phyloP scores from a whole-genome alignment of 306 rosid species.

The Glycine latifolia region DNA sequence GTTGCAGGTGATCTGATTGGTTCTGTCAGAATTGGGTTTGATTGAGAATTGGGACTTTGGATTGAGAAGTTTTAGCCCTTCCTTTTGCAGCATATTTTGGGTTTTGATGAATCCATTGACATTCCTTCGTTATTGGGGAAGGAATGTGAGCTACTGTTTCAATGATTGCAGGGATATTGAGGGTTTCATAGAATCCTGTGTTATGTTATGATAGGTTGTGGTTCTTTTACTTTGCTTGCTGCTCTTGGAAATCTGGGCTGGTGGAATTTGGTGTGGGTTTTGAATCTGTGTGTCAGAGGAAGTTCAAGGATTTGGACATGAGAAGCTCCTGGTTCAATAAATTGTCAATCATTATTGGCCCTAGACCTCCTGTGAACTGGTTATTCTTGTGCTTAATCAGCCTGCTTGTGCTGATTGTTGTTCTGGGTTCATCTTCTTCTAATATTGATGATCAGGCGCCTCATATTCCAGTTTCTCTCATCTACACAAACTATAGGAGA shows the following conservation, averaged over 20 bases:
- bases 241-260: constrained; percentile 58
- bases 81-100: constrained; percentile 2
- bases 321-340: constrained; percentile 80
- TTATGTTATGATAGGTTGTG: constrained; percentile 56
- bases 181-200: constrained; percentile 50
- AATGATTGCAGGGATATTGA: constrained; percentile 51
- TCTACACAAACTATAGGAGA: constrained; percentile 78
- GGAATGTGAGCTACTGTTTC: constrained; percentile 56
- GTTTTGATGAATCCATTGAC: constrained; percentile 26
- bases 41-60: constrained; percentile 19
- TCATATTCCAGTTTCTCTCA: constrained; percentile 54
- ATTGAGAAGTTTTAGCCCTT: not conserved
- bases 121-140: constrained; percentile 47
- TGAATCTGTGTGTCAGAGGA: constrained; percentile 40
- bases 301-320: constrained; percentile 70
- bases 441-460: constrained; percentile 57
- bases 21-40: constrained; percentile 41
- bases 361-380: constrained; percentile 74
- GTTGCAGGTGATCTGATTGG: constrained; percentile 60
- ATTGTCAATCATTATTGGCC: constrained; percentile 66
- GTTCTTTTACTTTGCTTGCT: constrained; percentile 36
- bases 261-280: constrained; percentile 52
- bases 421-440: constrained; percentile 73
- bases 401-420: constrained; percentile 63
- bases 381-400: constrained; percentile 72